Evolutionary conservation across 176 grass and related monocot species (phyloP), one percentile per base, ranked within the genome.

Genomic region (Aegilops tauschii): DNA sequence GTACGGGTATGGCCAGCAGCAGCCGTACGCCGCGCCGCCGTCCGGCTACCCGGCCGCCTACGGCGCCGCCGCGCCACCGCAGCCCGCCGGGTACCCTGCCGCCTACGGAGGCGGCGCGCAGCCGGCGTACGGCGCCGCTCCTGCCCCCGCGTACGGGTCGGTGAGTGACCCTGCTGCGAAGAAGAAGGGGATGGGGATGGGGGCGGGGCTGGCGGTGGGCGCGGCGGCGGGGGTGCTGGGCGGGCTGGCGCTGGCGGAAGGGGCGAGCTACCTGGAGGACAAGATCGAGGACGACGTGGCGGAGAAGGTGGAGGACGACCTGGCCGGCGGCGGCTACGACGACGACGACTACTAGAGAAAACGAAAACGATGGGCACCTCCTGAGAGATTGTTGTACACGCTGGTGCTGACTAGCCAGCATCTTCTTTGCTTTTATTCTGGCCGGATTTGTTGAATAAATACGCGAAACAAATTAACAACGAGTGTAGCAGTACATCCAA

Each of bases 301-400:
- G 14, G 93, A 94, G 36, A 92, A 75, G 87, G 92, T 92, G 40
- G 92, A 94, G 71, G 87, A 87, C 32, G 76, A 94, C 75, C 30
- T 85, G 62, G 87, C 34, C 14, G 73, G 42, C 65, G 88, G 20
- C 64, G 78, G 88, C 13, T 72, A 50, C 29, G 82, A 77, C 23
- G 86, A 54, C 44, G 69, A 92, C 34, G 86, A 82, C 70, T 72
- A 87, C 71, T 73, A 76, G 74, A 54, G 10, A 2, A 1, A 34
- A 56, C 14, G 44, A 10, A 5, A 29, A 25, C 23, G 30, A 30
- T 30, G 34, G 34, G 34, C 34, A 35, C 34, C 34, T 35, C 35
- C 12, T 44, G 42, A 75, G 42, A 75, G 6, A 50, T 50, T 2
- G 72, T 50, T 16, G 42, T 75, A 45, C 12, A 27, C 27, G 42